Conservation (phyloP, 306 rosid species). For the Cotoneaster glaucophyllus region DNA sequence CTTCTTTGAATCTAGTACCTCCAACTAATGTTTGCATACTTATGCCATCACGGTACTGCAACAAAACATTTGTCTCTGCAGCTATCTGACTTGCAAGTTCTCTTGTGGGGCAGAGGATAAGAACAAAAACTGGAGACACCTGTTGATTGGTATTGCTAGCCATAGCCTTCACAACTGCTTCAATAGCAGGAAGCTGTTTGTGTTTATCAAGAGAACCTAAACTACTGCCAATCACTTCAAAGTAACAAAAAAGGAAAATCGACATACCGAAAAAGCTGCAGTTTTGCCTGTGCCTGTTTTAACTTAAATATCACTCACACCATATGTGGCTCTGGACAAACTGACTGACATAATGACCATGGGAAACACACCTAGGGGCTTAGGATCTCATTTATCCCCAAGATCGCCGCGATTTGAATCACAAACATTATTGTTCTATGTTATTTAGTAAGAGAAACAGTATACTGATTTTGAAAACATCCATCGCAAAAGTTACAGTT, state of each 20-base stretch:
- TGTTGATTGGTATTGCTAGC: constrained; percentile 37
- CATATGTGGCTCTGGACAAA: not conserved
- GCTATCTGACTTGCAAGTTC: constrained; percentile 93
- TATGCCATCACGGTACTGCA: constrained; percentile 69
- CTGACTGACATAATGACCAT: not conserved
- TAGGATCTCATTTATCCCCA: not conserved
- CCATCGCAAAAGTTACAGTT: too few relatives aligned
- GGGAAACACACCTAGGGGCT: not conserved
- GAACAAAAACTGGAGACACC: constrained; percentile 66
- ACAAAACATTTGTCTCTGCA: constrained; percentile 71
- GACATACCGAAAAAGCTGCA: constrained; percentile 79
- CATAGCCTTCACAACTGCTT: constrained; percentile 84
- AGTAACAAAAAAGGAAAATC: constrained; percentile 15
- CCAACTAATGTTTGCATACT: constrained; percentile 90
- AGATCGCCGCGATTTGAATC: not conserved
- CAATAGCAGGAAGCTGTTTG: constrained; percentile 99
- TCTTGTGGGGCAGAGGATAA: constrained; percentile 89
- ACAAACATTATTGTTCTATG: not conserved
- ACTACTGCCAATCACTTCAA: constrained; percentile 6
- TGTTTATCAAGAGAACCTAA: constrained; percentile 30
- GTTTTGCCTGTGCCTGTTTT: constrained; percentile 93
- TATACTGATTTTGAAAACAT: not conserved
- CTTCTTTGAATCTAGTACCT: constrained; percentile 82
- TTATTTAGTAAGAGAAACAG: not conserved
- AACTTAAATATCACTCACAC: not conserved